Evolutionary conservation across 257 asterid species (phyloP).

Genomic region (Nicotiana undulata): DNA sequence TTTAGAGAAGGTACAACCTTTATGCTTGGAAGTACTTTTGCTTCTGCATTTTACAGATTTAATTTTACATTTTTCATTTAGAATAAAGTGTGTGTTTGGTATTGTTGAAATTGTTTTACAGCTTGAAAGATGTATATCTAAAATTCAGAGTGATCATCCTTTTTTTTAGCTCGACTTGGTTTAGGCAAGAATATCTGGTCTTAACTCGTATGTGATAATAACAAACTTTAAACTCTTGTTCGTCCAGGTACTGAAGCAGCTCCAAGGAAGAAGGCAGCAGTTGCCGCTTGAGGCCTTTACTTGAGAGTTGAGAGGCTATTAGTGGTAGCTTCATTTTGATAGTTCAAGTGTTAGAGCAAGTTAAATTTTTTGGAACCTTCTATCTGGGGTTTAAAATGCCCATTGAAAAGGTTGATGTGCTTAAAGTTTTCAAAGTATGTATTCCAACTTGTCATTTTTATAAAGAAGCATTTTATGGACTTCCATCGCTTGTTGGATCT

Average conservation of each 20-base stretch:
- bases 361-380: conserved; percentile 11
- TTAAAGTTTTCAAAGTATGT: not conserved
- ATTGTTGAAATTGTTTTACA: not conserved
- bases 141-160: not conserved
- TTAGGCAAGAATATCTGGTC: not conserved
- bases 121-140: not conserved
- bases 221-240: not conserved
- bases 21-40: not conserved
- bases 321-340: conserved; percentile 9
- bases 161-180: not conserved
- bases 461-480: not conserved
- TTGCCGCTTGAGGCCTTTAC: conserved; percentile 33
- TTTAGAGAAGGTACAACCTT: conserved; percentile 59
- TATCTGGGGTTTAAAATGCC: not conserved
- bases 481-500: not conserved
- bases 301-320: conserved; percentile 10
- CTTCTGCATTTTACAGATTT: not conserved
- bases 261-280: conserved; percentile 69
- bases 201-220: not conserved
- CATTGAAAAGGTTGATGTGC: not conserved
- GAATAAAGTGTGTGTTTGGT: not conserved
- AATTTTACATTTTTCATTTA: not conserved
- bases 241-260: conserved; percentile 58
- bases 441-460: not conserved
- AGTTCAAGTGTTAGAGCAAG: conserved; percentile 12